Conservation (phyloP, 768 basidiomycete species). For the Psilocybe cubensis region DNA sequence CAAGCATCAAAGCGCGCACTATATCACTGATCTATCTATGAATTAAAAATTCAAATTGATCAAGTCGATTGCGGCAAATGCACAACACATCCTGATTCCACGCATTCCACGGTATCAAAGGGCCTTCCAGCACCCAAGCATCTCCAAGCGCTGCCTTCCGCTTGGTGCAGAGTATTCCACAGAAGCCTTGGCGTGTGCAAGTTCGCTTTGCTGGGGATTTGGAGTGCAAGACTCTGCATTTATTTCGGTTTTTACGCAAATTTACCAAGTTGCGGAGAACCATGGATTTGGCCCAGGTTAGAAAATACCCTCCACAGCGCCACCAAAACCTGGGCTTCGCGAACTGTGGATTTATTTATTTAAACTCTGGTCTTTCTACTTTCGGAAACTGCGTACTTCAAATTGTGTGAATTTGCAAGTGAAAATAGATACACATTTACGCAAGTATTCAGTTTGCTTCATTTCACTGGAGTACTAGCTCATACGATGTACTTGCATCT, state of each 20-base stretch:
- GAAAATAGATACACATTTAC: too few species aligned
- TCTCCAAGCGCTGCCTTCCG: background rate
- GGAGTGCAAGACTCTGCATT: background rate
- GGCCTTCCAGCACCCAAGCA: background rate
- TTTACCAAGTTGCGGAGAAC: background rate
- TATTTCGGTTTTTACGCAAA: background rate
- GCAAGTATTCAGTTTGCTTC: too few species aligned
- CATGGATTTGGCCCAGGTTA: slow-evolving; percentile 1
- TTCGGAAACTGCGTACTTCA: too few species aligned
- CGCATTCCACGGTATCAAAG: slow-evolving; percentile 1
- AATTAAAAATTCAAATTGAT: background rate
- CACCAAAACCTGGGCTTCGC: background rate
- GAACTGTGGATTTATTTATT: background rate
- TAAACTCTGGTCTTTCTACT: too few species aligned
- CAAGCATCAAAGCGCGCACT: too few species aligned
- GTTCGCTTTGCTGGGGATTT: background rate
- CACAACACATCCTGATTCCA: background rate
- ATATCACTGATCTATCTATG: too few species aligned
- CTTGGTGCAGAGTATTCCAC: background rate
- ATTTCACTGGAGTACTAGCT: background rate
- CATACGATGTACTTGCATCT: too few species aligned
- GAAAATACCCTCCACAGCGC: background rate
- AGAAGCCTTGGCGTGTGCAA: slow-evolving; percentile 2
- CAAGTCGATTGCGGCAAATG: background rate
- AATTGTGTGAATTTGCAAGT: too few species aligned